Evolutionary conservation across 176 grass and related monocot species (phyloP).

Genomic region (Eleusine coracana): DNA sequence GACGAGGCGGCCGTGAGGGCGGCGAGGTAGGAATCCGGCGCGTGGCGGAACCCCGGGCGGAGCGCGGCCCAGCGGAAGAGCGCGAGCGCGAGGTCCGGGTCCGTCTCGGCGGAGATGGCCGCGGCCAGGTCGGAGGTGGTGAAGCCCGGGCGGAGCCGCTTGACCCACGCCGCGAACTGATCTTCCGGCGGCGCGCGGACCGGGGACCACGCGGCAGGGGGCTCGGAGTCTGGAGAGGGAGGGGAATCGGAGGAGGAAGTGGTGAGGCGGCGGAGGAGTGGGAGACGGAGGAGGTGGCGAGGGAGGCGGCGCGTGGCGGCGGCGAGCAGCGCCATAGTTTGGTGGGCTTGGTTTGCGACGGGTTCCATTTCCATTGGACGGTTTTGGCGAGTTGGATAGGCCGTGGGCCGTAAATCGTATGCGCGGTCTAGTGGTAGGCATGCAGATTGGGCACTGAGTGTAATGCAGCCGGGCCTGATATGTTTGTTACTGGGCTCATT

Average conservation of each 20-base stretch:
- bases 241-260: constrained; percentile 7
- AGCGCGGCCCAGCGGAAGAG: constrained; percentile 94
- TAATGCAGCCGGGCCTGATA: no score
- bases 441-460: no score
- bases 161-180: constrained; percentile 89
- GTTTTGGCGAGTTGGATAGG: background rate
- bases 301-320: constrained; percentile 21
- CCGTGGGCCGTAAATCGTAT: background rate
- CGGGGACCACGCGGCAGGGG: constrained; percentile 6
- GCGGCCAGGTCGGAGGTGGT: constrained; percentile 56
- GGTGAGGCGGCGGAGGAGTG: background rate
- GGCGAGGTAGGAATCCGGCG: constrained; percentile 61
- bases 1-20: constrained; percentile 61
- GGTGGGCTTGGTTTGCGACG: background rate
- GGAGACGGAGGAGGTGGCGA: no score
- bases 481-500: no score
- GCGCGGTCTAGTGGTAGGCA: no score
- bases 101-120: constrained; percentile 61
- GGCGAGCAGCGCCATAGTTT: background rate
- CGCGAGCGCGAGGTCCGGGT: constrained; percentile 77
- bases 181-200: constrained; percentile 64
- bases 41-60: constrained; percentile 73
- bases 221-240: background rate
- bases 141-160: constrained; percentile 75
- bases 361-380: background rate